phyloP scores from a whole-genome alignment of 306 rosid species.

The Vigna angularis region DNA sequence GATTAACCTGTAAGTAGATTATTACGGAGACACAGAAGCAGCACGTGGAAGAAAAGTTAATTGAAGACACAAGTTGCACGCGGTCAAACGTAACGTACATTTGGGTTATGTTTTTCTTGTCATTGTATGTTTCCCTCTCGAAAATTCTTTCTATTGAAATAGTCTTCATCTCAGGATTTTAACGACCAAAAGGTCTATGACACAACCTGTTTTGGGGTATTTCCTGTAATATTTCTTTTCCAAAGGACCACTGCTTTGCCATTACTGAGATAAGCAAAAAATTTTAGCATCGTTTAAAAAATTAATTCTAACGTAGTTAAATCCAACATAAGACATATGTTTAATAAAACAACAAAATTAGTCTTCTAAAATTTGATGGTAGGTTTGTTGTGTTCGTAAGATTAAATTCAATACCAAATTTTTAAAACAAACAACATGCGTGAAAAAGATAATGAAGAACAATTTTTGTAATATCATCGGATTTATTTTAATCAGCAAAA shows the following conservation, averaged over 20 bases:
- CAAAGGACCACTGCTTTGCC: slow-evolving; percentile 5
- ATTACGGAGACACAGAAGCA: slow-evolving; percentile 1
- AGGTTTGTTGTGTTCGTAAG: background rate
- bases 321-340: background rate
- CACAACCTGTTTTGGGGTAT: slow-evolving; percentile 15
- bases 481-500: background rate
- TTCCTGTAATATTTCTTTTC: background rate
- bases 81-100: background rate
- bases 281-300: background rate
- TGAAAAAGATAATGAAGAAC: background rate
- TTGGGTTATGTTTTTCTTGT: slow-evolving; percentile 10
- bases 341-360: background rate
- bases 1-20: background rate
- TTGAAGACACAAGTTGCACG: background rate
- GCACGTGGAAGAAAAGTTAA: slow-evolving; percentile 6
- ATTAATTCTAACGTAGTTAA: background rate
- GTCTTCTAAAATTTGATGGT: background rate
- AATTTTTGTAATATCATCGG: background rate
- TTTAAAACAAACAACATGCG: background rate
- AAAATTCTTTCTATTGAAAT: background rate
- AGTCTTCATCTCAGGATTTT: slow-evolving; percentile 11
- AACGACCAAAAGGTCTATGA: slow-evolving; percentile 13
- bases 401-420: background rate
- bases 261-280: slow-evolving; percentile 11
- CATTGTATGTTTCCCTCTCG: slow-evolving; percentile 2